phyloP scores from a whole-genome alignment of 768 basidiomycete genomes.

The Mycena maculata region DNA sequence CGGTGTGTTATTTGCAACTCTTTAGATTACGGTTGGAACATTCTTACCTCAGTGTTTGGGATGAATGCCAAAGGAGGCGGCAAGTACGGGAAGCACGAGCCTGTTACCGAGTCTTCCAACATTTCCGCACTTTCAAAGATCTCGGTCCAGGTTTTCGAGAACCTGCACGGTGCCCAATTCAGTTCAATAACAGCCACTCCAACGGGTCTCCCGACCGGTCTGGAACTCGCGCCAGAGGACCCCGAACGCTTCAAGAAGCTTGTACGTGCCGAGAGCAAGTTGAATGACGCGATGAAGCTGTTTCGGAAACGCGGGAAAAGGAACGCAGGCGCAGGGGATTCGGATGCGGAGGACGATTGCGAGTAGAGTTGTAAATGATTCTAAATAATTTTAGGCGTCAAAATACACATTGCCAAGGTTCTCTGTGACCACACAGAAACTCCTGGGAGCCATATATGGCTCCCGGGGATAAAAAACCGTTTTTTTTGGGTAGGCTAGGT shows the following conservation, averaged over 20 bases:
- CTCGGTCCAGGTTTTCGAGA: constrained; percentile 33
- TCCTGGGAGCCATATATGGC: too few species aligned
- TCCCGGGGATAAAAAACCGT: too few species aligned
- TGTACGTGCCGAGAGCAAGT: too few species aligned
- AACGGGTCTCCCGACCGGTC: background rate
- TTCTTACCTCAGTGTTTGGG: constrained; percentile 9
- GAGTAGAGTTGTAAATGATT: too few species aligned
- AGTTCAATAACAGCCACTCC: background rate
- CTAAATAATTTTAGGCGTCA: too few species aligned
- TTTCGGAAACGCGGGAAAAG: background rate
- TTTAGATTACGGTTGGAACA: background rate
- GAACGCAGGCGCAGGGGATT: background rate
- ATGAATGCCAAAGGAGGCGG: constrained; percentile 33
- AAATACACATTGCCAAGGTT: too few species aligned
- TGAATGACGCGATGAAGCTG: background rate
- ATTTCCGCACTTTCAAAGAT: constrained; percentile 32
- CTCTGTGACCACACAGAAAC: too few species aligned
- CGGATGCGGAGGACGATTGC: too few species aligned
- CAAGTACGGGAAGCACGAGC: constrained; percentile 34
- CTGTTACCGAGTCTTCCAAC: constrained; percentile 17
- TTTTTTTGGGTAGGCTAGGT: too few species aligned
- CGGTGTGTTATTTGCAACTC: background rate
- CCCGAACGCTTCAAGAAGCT: background rate
- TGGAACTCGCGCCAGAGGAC: background rate
- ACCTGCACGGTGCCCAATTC: constrained; percentile 25